These are phyloP conservation scores for Trichosporon sp. DNA, from an alignment of 1,284 basidiomycete genomes.

Conservation along the genomic window DNA sequence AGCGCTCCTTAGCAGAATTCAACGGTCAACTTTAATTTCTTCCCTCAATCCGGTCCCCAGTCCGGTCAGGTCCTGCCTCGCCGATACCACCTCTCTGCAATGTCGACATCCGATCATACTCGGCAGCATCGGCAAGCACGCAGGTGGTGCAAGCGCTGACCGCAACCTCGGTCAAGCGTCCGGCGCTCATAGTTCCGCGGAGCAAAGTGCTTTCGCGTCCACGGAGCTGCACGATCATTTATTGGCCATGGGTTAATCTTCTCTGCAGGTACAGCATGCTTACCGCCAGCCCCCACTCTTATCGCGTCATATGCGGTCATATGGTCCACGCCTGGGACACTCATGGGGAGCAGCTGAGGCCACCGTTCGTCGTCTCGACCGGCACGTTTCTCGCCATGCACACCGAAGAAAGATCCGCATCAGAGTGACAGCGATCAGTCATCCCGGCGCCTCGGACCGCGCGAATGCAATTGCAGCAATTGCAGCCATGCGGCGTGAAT, in stretches of 20 bases:
- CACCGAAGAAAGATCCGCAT: not conserved
- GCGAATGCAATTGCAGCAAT: not conserved
- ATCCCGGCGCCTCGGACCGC: not conserved
- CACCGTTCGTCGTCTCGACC: not conserved
- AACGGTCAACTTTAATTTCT: constrained; percentile 3
- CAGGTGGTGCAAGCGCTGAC: not conserved
- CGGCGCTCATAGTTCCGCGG: not conserved
- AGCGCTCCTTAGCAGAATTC: not conserved
- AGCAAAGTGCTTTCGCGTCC: not conserved
- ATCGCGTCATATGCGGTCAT: not conserved
- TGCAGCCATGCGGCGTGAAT: not conserved
- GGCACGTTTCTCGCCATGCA: not conserved
- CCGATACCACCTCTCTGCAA: constrained; percentile 1
- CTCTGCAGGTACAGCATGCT: not conserved
- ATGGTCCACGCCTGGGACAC: not conserved
- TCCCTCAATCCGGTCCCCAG: not conserved
- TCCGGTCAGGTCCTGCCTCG: not conserved
- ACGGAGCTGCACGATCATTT: not conserved
- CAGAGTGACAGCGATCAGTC: not conserved
- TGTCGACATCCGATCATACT: not conserved
- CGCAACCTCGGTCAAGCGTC: not conserved
- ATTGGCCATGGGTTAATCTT: not conserved
- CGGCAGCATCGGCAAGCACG: not conserved
- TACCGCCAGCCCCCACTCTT: not conserved
- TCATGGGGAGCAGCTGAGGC: not conserved